A percentile compares a stretch with the other conserved stretches of the same genome.
These are phyloP conservation scores for Hypericum perforatum DNA, from an alignment of 345 rosid genomes.

Conservation along the genomic window DNA sequence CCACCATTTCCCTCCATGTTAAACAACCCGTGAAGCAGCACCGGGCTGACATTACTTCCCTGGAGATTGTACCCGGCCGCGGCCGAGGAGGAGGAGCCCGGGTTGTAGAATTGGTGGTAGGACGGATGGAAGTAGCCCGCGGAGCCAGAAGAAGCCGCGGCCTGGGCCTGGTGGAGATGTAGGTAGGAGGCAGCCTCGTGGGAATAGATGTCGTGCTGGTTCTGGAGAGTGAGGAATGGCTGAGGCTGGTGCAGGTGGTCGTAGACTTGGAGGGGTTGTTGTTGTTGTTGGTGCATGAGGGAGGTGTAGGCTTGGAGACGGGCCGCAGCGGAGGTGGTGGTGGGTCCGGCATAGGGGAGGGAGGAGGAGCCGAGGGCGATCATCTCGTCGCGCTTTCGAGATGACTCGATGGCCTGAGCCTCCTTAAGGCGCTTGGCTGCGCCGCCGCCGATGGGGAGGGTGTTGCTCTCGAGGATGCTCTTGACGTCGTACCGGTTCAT, in stretches of 20 bases:
- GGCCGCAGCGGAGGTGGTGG: constrained; percentile 31
- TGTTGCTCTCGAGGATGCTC: constrained; percentile 87
- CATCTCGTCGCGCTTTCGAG: constrained; percentile 79
- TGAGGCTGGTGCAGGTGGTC: constrained; percentile 42
- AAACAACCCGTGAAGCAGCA: constrained; percentile 56
- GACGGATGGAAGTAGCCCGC: constrained; percentile 38
- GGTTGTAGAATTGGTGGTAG: constrained; percentile 44
- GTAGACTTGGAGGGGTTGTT: background rate
- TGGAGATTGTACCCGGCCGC: too few relatives aligned
- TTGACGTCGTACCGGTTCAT: constrained; percentile 94
- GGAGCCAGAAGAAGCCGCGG: constrained; percentile 30
- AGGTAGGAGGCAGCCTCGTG: constrained; percentile 33
- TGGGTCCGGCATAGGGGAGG: constrained; percentile 42
- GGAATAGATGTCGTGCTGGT: constrained; percentile 52
- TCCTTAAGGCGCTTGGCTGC: constrained; percentile 93
- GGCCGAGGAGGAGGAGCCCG: too few relatives aligned
- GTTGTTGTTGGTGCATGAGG: constrained; percentile 25
- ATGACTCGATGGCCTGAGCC: constrained; percentile 91
- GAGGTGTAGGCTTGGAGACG: constrained; percentile 48
- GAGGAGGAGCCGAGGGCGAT: constrained; percentile 57
- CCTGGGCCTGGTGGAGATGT: constrained; percentile 68
- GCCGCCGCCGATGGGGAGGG: constrained; percentile 93
- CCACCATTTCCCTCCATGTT: constrained; percentile 37
- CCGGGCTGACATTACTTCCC: constrained; percentile 61
- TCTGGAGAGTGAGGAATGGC: constrained; percentile 57